Percentiles rank a stretch among this genome's conserved stretches.
phyloP scores from a whole-genome alignment of 108 stramenopile species.

The Cyclotella cryptica region DNA sequence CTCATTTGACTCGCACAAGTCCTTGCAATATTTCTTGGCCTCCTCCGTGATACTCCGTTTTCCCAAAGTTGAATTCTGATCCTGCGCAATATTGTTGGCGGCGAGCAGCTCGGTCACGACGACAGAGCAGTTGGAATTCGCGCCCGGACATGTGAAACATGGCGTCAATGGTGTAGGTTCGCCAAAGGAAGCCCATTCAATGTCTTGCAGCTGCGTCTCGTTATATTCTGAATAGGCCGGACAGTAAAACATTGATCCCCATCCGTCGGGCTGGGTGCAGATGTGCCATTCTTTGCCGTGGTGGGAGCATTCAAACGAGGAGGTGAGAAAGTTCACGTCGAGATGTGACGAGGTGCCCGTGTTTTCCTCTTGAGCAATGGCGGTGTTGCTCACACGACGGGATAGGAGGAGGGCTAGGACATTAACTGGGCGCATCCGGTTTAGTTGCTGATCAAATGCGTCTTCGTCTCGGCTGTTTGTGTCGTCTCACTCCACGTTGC shows the following conservation, averaged over 20 bases:
- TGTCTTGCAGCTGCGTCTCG: not conserved
- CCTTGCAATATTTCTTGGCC: not conserved
- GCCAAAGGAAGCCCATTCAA: not conserved
- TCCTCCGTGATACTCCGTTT: not conserved
- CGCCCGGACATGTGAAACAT: slow-evolving; percentile 5
- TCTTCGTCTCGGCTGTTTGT: no score
- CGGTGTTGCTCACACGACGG: no score
- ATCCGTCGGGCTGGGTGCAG: not conserved
- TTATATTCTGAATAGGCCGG: not conserved
- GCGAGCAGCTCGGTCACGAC: not conserved
- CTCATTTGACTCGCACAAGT: not conserved
- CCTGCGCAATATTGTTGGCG: not conserved
- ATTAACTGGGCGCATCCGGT: no score
- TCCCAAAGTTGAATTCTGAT: not conserved
- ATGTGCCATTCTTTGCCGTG: slow-evolving; percentile 4
- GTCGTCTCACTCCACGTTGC: no score
- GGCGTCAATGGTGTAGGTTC: not conserved
- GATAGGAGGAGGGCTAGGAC: no score
- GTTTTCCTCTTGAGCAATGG: no score
- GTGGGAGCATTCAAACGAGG: not conserved
- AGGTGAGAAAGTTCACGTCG: not conserved
- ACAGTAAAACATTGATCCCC: not conserved
- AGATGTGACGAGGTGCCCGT: not conserved
- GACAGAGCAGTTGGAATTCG: not conserved
- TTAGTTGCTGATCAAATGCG: no score